These are phyloP conservation scores for Ambrosiella xylebori DNA, from an alignment of 2,329 filamentous ascomycete species.

Conservation along the genomic window DNA sequence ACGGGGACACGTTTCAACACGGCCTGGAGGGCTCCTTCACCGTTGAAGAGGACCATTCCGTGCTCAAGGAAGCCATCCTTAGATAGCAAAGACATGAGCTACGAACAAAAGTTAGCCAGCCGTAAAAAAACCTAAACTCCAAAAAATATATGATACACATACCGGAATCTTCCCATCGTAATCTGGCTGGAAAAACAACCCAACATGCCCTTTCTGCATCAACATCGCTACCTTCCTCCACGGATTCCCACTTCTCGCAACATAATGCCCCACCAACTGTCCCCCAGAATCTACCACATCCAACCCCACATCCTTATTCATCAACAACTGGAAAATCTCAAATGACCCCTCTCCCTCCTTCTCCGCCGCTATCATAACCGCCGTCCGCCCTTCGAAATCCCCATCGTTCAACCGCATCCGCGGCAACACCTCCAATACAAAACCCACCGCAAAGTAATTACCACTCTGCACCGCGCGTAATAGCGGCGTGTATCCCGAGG, in stretches of 20 bases:
- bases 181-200: not conserved
- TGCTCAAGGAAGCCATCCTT: not conserved
- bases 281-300: not conserved
- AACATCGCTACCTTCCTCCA: not conserved
- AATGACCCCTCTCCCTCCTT: not conserved
- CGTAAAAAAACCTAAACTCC: not conserved
- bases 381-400: conserved; percentile 1
- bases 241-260: not conserved
- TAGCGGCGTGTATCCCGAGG: not conserved
- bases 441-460: not conserved
- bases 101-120: not conserved
- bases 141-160: not conserved
- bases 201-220: not conserved
- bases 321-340: not conserved
- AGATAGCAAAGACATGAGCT: not conserved
- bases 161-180: not conserved
- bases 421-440: not conserved
- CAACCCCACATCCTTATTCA: not conserved
- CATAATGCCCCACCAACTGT: not conserved
- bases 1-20: not conserved
- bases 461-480: not conserved
- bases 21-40: not conserved
- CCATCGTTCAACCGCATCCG: not conserved
- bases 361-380: conserved; percentile 1
- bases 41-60: not conserved